Base-by-base conservation (phyloP, 345 rosid genomes). In the Murraya paniculata region DNA sequence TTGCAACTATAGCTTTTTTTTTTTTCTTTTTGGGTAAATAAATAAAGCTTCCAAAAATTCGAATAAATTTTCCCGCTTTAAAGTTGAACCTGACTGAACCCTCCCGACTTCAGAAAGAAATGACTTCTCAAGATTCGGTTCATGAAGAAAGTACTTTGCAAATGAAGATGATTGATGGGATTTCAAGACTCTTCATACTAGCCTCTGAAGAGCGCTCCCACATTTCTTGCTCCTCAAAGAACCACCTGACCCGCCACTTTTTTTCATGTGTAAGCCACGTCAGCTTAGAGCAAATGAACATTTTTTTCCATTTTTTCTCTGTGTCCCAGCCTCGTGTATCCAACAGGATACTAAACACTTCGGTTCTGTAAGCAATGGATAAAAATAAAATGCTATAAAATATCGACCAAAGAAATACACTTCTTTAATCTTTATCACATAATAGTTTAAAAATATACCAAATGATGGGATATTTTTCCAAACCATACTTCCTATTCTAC, bases 401-500 rank as follows among this genome's bases (percentile, higher is more conserved):
- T 5, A 53, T 19, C 57, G 7, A 53, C 22, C 22, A 22, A 53
- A 45, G 50, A 45, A 45, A 0, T 13, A 13, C 50, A 11, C 50
- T 45, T 18, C 22, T n/a, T n/a, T n/a, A n/a, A n/a, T n/a, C 56
- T 16, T 53, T 53, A 18, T 4, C 7, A 7, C 57, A 4, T 5
- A 4, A 7, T 2, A 53, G n/a, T 22, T 18, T 53, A 1, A 53
- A 18, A 53, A 16, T 4, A 53, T 53, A 19, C 21, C 30, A 14
- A 10, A 18, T 7, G 59, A 35, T 3, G 9, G 10, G 11, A 27
- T n/a, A 25, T 21, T 14, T 75, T 58, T 56, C 53, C 69, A 78
- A 83, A 68, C 83, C 78, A 67, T 13, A 31, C 61, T 67, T 71
- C 35, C 22, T 18, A 6, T 56, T 56, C 53, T 64, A 14, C 55